These are phyloP conservation scores for Xylaria sp. DNA, from an alignment of 2,329 filamentous ascomycete genomes.

Conservation along the genomic window DNA sequence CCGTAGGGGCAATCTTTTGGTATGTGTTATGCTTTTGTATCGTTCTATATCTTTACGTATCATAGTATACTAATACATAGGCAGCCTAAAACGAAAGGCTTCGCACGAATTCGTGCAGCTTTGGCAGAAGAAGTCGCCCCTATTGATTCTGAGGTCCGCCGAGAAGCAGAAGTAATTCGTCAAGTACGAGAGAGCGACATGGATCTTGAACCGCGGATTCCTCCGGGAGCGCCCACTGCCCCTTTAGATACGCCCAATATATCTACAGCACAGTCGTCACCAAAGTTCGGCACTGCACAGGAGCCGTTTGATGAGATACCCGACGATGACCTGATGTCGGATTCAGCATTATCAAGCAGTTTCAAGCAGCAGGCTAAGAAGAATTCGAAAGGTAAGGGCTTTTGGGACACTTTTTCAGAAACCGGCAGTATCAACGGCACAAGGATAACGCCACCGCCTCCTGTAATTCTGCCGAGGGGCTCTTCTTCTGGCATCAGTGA, in stretches of 20 bases:
- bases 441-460: slow-evolving; percentile 68
- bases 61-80: slow-evolving; percentile 27
- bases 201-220: slow-evolving; percentile 61
- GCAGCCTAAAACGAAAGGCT: slow-evolving; percentile 95
- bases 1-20: slow-evolving; percentile 86
- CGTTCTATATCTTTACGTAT: slow-evolving; percentile 5
- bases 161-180: slow-evolving; percentile 94
- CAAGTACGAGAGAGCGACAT: slow-evolving; percentile 93
- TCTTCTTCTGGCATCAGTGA: slow-evolving; percentile 73
- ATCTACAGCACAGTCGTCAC: slow-evolving; percentile 74
- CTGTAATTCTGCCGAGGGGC: slow-evolving; percentile 69
- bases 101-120: slow-evolving; percentile 90
- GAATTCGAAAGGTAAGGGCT: slow-evolving; percentile 76
- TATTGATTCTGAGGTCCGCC: slow-evolving; percentile 85
- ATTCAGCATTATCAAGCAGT: slow-evolving; percentile 67
- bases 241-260: slow-evolving; percentile 60
- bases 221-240: slow-evolving; percentile 49
- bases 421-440: slow-evolving; percentile 64
- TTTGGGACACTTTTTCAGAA: slow-evolving; percentile 84
- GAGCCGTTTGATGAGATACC: slow-evolving; percentile 75
- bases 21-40: slow-evolving; percentile 59
- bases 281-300: slow-evolving; percentile 69
- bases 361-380: slow-evolving; percentile 80
- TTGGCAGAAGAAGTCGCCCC: slow-evolving; percentile 89
- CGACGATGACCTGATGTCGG: slow-evolving; percentile 75